Conservation (phyloP, 768 basidiomycete genomes). For the Auricularia heimuer region DNA sequence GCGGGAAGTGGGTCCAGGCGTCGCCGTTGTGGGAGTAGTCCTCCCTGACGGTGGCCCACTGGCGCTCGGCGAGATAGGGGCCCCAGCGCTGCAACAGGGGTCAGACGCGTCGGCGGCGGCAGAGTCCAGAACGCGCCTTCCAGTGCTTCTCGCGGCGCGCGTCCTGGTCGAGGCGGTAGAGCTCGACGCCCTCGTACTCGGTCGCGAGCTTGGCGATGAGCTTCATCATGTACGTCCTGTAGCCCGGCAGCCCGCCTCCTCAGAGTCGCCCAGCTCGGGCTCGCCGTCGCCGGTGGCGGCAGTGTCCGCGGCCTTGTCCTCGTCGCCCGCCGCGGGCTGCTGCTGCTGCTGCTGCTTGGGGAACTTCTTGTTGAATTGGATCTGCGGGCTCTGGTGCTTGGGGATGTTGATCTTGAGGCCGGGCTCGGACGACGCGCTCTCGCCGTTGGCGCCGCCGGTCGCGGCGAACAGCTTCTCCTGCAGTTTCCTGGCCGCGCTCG, state of each 20-base stretch:
- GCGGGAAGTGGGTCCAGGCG: slow-evolving; percentile 92
- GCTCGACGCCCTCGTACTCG: slow-evolving; percentile 75
- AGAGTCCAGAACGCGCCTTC: slow-evolving; percentile 37
- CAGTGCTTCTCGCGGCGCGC: slow-evolving; percentile 75
- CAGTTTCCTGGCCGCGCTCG: slow-evolving; percentile 49
- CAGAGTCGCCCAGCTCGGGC: slow-evolving; percentile 12
- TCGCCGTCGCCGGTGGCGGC: slow-evolving; percentile 4
- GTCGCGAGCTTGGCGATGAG: slow-evolving; percentile 53
- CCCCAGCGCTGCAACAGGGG: slow-evolving; percentile 59
- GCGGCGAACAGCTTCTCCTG: slow-evolving; percentile 63
- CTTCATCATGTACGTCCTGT: slow-evolving; percentile 47
- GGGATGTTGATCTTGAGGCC: slow-evolving; percentile 14
- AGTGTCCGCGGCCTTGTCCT: not conserved
- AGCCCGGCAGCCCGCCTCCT: not conserved
- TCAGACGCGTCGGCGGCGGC: not conserved
- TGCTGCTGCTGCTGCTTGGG: not conserved
- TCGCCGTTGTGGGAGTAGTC: slow-evolving; percentile 97
- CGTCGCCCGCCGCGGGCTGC: not conserved
- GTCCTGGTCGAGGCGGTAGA: slow-evolving; percentile 77
- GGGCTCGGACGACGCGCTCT: slow-evolving; percentile 9
- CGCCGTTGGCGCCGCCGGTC: slow-evolving; percentile 15
- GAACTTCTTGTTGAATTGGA: not conserved
- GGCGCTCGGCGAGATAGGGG: slow-evolving; percentile 91
- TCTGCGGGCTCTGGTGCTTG: slow-evolving; percentile 3
- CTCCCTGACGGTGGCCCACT: slow-evolving; percentile 99